Conservation (phyloP, 306 rosid genomes). For the Prunus salicina region DNA sequence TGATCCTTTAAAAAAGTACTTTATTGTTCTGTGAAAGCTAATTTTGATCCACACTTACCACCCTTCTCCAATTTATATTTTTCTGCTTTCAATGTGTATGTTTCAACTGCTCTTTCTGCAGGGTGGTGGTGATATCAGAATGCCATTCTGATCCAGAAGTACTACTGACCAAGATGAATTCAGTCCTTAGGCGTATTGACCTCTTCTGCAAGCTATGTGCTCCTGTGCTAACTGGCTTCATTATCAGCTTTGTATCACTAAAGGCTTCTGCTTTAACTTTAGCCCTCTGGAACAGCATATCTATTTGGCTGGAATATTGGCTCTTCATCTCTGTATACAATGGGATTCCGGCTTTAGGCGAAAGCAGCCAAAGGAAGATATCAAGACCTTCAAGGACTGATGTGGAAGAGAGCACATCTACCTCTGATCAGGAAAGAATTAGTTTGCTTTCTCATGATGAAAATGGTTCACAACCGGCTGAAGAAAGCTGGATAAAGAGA, state of each 20-base stretch:
- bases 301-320: conserved; percentile 86
- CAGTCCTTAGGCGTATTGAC: conserved; percentile 74
- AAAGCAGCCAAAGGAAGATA: conserved; percentile 52
- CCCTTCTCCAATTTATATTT: no score
- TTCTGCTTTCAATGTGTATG: neutral
- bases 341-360: conserved; percentile 67
- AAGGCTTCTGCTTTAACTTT: conserved; percentile 76
- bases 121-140: conserved; percentile 90
- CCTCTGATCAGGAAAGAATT: conserved; percentile 24
- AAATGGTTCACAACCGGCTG: conserved; percentile 6
- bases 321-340: conserved; percentile 70
- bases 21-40: neutral
- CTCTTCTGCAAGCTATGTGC: conserved; percentile 75
- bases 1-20: neutral
- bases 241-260: conserved; percentile 77
- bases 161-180: conserved; percentile 70
- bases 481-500: conserved; percentile 27
- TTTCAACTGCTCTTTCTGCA: conserved; percentile 18
- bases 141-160: conserved; percentile 49
- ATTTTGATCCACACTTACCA: no score
- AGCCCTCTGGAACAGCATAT: conserved; percentile 65
- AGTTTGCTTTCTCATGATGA: conserved; percentile 26
- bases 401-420: conserved; percentile 25
- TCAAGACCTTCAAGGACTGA: conserved; percentile 37
- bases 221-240: conserved; percentile 81